phyloP scores from a whole-genome alignment of 306 rosid species.

The Dalbergia oliveri region DNA sequence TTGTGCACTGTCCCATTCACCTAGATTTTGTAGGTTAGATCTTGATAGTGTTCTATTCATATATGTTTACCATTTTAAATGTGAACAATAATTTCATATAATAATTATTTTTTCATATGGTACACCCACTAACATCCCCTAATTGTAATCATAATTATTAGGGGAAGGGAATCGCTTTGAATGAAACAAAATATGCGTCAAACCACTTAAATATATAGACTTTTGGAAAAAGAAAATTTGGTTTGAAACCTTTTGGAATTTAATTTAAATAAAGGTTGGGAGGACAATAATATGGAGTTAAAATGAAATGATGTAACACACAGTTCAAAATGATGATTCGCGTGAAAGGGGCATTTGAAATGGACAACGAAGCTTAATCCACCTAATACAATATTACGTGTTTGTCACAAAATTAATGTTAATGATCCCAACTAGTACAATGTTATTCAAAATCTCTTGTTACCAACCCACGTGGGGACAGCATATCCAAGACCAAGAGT shows the following conservation, averaged over 20 bases:
- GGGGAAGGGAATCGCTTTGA: not conserved
- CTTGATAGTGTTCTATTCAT: slow-evolving; percentile 15
- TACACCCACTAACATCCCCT: too few relatives aligned
- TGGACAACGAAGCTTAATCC: slow-evolving; percentile 29
- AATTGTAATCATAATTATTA: not conserved
- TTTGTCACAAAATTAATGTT: not conserved
- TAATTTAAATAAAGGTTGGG: not conserved
- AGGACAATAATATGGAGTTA: not conserved
- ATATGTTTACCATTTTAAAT: not conserved
- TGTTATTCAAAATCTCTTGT: not conserved
- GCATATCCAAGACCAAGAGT: slow-evolving; percentile 14
- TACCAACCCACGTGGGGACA: slow-evolving; percentile 42
- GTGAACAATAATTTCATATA: not conserved
- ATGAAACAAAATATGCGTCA: slow-evolving; percentile 6
- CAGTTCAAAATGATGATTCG: not conserved
- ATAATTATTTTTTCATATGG: too few relatives aligned
- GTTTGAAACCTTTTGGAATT: not conserved
- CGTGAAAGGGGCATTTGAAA: slow-evolving; percentile 36
- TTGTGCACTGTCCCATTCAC: slow-evolving; percentile 16
- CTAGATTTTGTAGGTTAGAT: slow-evolving; percentile 10
- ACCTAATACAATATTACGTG: slow-evolving; percentile 7
- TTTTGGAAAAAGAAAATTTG: not conserved
- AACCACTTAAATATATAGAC: not conserved
- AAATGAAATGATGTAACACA: not conserved
- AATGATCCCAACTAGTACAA: not conserved